Conservation (phyloP, 1,139 yeast genomes). For the Taphrina betulina region DNA sequence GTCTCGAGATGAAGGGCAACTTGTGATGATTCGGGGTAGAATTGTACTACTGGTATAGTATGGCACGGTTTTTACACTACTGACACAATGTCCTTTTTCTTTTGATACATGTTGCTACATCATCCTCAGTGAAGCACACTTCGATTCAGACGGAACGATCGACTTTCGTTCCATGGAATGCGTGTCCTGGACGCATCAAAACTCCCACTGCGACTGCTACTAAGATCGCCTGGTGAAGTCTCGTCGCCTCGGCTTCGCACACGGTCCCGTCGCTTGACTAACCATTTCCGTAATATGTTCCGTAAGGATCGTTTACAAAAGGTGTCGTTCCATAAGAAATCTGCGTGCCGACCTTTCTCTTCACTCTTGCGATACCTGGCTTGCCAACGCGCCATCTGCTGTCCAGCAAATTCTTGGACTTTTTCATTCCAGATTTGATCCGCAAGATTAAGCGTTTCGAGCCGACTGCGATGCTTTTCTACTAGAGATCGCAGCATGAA, state of each 20-base stretch:
- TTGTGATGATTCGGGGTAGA: too few species aligned
- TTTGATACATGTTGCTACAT: too few species aligned
- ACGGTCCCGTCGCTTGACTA: not conserved
- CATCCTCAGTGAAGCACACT: too few species aligned
- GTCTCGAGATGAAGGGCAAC: too few species aligned
- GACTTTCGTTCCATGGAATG: conserved; percentile 1
- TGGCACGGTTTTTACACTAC: too few species aligned
- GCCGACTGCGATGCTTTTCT: not conserved
- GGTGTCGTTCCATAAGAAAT: conserved; percentile 6
- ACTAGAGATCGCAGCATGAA: not conserved
- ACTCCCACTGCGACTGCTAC: conserved; percentile 16
- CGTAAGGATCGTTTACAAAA: conserved; percentile 1
- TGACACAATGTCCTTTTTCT: too few species aligned
- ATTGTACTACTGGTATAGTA: too few species aligned
- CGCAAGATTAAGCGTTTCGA: not conserved
- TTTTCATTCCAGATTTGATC: conserved; percentile 14
- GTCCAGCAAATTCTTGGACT: not conserved
- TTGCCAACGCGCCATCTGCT: not conserved
- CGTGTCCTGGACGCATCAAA: conserved; percentile 13
- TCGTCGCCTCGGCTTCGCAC: too few species aligned
- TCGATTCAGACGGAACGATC: not conserved
- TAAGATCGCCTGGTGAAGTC: too few species aligned
- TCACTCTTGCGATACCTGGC: not conserved
- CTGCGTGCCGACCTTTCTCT: conserved; percentile 14
- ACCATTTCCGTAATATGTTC: conserved; percentile 7